Evolutionary conservation across 106 monocot genomes (phyloP).

Genomic region (Platanthera zijinensis): DNA sequence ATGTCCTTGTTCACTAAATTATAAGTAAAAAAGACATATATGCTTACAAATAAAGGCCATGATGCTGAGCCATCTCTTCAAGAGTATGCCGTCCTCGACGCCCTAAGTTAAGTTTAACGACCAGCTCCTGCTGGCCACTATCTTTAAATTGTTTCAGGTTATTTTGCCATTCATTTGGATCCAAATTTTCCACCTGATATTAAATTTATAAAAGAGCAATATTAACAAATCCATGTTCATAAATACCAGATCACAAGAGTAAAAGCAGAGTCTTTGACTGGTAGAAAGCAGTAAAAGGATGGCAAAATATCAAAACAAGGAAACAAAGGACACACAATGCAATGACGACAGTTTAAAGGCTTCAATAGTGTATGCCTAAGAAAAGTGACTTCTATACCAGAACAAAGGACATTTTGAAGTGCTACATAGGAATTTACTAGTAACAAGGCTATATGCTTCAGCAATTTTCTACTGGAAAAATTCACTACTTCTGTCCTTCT

Average conservation of each 20-base stretch:
- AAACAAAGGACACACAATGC: background rate
- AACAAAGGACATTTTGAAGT: background rate
- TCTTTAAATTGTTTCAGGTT: conserved; percentile 69
- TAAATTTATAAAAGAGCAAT: background rate
- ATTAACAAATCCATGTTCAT: background rate
- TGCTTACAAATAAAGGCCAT: conserved; percentile 85
- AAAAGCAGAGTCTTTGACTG: background rate
- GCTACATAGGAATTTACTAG: conserved; percentile 1
- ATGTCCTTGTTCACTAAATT: background rate
- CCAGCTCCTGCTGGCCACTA: conserved; percentile 62
- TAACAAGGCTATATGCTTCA: background rate
- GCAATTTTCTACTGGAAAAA: background rate
- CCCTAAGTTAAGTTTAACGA: conserved; percentile 77
- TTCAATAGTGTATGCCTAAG: background rate
- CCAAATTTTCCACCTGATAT: conserved; percentile 79
- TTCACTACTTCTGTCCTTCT: background rate
- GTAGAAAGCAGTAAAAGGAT: conserved; percentile 5
- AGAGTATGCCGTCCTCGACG: conserved; percentile 72
- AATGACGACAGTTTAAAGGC: background rate
- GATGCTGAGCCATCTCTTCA: conserved; percentile 66
- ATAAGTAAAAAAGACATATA: conserved; percentile 1
- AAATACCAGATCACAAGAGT: background rate
- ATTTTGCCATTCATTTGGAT: conserved; percentile 79
- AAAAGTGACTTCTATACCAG: background rate
- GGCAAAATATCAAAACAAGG: background rate